Evolutionary conservation across 495 filamentous ascomycete genomes (phyloP).

Genomic region (Echria macrotheca): DNA sequence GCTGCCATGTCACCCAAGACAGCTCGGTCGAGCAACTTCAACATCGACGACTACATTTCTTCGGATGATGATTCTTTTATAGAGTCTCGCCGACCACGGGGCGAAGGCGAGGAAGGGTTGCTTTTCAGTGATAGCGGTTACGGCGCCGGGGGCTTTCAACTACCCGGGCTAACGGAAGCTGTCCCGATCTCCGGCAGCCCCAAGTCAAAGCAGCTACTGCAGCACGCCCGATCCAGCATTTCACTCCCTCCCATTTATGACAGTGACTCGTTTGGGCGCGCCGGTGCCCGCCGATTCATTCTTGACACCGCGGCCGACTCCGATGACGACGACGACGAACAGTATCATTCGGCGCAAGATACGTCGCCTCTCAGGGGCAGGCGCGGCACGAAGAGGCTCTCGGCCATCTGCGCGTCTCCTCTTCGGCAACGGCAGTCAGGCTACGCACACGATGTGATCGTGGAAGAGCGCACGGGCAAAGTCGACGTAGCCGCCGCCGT

Average conservation of each 20-base stretch:
- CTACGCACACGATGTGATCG: slow-evolving; percentile 4
- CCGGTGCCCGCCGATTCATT: slow-evolving; percentile 14
- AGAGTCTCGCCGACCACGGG: slow-evolving; percentile 19
- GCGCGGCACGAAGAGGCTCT: slow-evolving; percentile 9
- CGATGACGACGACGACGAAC: slow-evolving; percentile 2
- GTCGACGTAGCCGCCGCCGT: slow-evolving; percentile 25
- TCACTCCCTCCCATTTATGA: not conserved
- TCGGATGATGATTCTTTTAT: slow-evolving; percentile 33
- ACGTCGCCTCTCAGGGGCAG: not conserved
- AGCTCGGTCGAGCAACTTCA: slow-evolving; percentile 16
- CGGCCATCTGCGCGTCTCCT: slow-evolving; percentile 1
- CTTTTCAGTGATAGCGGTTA: slow-evolving; percentile 38
- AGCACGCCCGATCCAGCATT: not conserved
- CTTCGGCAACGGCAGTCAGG: not conserved
- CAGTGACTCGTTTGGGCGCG: slow-evolving; percentile 12
- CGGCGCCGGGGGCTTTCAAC: slow-evolving; percentile 25
- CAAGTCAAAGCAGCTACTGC: not conserved
- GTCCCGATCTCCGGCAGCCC: not conserved
- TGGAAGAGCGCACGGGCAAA: slow-evolving; percentile 19
- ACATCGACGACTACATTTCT: slow-evolving; percentile 37
- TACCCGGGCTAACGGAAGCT: slow-evolving; percentile 33
- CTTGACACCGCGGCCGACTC: slow-evolving; percentile 17
- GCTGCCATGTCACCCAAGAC: slow-evolving; percentile 6
- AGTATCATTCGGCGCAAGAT: not conserved
- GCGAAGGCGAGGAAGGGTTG: slow-evolving; percentile 40